Percentiles rank a stretch among this genome's conserved stretches.
These are phyloP conservation scores for Eucalyptus grandis DNA, from an alignment of 345 rosid species.

Conservation along the genomic window DNA sequence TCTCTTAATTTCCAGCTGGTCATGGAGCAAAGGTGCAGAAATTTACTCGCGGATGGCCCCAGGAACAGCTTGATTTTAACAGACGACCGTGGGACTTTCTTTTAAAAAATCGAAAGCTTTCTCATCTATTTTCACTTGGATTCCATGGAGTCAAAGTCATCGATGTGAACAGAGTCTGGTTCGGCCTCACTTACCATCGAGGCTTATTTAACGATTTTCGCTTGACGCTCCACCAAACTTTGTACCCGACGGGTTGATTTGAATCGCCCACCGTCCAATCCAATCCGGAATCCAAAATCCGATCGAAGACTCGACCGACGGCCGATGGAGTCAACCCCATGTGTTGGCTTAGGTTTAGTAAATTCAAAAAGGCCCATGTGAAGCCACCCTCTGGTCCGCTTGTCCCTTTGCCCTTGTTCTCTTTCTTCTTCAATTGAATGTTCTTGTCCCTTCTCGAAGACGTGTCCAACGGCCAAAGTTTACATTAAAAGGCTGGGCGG, in stretches of 20 bases:
- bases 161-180: neutral
- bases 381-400: neutral
- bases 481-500: neutral
- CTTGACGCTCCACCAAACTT: neutral
- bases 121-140: neutral
- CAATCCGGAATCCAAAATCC: neutral
- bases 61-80: neutral
- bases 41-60: neutral
- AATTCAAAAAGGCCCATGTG: neutral
- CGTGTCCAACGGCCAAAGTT: neutral
- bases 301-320: neutral
- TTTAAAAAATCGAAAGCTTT: neutral
- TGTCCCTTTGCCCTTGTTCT: neutral
- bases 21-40: neutral
- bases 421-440: neutral
- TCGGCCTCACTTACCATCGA: neutral
- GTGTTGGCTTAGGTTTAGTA: neutral
- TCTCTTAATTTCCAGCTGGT: neutral
- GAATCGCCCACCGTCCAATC: neutral
- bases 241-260: neutral
- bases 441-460: neutral
- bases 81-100: neutral
- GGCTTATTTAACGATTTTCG: neutral
- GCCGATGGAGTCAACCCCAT: neutral
- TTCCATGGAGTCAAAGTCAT: neutral